Base-by-base conservation (phyloP, 352 stramenopile species). In the Globisporangium iwayamae region DNA sequence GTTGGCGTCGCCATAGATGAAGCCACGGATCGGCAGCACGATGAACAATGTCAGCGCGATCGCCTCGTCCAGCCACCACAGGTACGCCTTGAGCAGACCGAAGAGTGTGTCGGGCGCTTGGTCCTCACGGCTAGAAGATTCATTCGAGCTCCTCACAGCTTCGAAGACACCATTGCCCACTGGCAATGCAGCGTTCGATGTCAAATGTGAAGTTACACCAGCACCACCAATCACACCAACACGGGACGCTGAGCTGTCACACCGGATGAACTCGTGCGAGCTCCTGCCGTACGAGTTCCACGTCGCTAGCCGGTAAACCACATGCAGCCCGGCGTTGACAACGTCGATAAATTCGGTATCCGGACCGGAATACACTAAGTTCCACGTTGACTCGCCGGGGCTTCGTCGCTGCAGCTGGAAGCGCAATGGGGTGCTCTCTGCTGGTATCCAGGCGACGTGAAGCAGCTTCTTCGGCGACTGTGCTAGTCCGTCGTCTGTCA, bases 61-160 rank as follows among this genome's bases (percentile, higher is more conserved):
- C 3, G 79, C 83, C 59, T 94, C 86, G 54, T 94, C 83, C n/a
- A 94, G 72, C 86, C 86, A 94, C 83, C 85, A 94, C 36, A 92
- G 70, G 63, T 91, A 91, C 18, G 75, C 74, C 59, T 87, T 90
- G 32, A 93, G 61, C 48, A 85, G 39, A 9, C 69, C 67, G 52
- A 83, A 80, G 25, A 81, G 38, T n/a, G 73, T 61, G 53, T 67
- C 62, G 7, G 62, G 18, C 8, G 10, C 1, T 0, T 45, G 13
- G 56, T 18, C 65, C 13, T 72, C 57, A 30, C 46, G 66, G 60
- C 36, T 71, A 32, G 41, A 56, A 9, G 46, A 58, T 6, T 34
- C 50, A 30, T 53, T 51, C 46, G 47, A 45, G 47, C n/a, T 36
- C 28, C 14, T 58, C 16, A 2, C 18, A 11, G 34, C 22, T 4